Conservation (phyloP, 768 basidiomycete species). For the Auricularia auricula-judae region DNA sequence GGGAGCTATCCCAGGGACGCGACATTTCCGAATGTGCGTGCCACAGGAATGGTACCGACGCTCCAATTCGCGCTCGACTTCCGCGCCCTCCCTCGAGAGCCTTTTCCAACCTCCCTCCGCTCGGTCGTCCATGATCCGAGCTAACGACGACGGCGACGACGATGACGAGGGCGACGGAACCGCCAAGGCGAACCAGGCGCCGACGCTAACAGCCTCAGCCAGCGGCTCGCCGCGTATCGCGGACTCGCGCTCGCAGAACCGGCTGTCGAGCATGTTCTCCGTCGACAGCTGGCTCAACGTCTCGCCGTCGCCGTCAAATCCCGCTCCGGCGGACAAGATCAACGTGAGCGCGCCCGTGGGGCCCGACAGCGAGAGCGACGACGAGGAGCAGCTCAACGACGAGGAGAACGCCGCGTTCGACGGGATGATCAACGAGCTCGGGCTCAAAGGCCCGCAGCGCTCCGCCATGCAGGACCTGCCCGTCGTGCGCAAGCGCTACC, state of each 20-base stretch:
- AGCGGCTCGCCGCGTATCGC: conserved; percentile 7
- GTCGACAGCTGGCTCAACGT: conserved; percentile 47
- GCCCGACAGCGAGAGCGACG: neutral
- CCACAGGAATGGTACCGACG: conserved; percentile 75
- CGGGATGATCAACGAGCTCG: conserved; percentile 59
- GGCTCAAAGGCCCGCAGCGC: conserved; percentile 60
- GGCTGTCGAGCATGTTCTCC: conserved; percentile 50
- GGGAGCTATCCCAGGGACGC: conserved; percentile 21
- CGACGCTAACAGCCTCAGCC: conserved; percentile 5
- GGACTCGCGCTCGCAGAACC: conserved; percentile 33
- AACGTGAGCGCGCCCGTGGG: conserved; percentile 60
- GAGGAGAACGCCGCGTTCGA: conserved; percentile 46
- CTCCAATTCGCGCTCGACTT: conserved; percentile 43
- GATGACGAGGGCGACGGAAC: conserved; percentile 48
- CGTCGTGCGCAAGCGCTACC: conserved; percentile 49
- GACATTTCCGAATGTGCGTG: conserved; percentile 52
- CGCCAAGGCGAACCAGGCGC: conserved; percentile 34
- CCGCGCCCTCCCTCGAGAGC: conserved; percentile 30
- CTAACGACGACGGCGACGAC: conserved; percentile 30
- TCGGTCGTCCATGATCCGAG: neutral
- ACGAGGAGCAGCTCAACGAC: conserved; percentile 28
- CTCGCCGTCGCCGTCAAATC: conserved; percentile 28
- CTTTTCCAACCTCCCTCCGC: neutral
- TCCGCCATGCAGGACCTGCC: conserved; percentile 51
- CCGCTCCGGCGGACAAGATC: conserved; percentile 29